Conservation (phyloP, 495 filamentous ascomycete species). For the Hypoxylon lienhwacheense region DNA sequence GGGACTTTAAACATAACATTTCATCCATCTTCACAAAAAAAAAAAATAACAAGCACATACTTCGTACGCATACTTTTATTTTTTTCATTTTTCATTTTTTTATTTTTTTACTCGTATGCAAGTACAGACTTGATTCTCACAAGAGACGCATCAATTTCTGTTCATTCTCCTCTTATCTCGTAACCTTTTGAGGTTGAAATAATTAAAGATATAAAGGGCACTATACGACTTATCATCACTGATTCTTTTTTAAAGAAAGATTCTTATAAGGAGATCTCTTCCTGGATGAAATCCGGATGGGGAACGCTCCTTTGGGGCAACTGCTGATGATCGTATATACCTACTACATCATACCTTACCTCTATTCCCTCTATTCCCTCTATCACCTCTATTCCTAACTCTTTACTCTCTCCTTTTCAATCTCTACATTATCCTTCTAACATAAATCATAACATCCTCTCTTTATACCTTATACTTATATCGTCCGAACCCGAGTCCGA, state of each 20-base stretch:
- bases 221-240: constrained; percentile 6
- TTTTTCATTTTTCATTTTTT: too few species aligned
- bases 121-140: too few species aligned
- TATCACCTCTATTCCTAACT: too few species aligned
- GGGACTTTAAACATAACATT: constrained; percentile 19
- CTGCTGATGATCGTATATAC: constrained; percentile 26
- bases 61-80: not conserved
- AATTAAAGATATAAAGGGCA: constrained; percentile 16
- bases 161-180: constrained; percentile 8
- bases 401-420: constrained; percentile 20
- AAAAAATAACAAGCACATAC: constrained; percentile 6
- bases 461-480: too few species aligned
- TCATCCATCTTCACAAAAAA: constrained; percentile 8
- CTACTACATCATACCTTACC: too few species aligned
- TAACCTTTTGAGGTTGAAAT: constrained; percentile 18
- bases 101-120: too few species aligned
- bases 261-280: constrained; percentile 27
- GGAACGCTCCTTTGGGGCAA: constrained; percentile 33
- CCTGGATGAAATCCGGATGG: constrained; percentile 36
- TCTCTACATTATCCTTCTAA: too few species aligned
- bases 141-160: too few species aligned
- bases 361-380: too few species aligned
- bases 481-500: too few species aligned
- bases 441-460: too few species aligned
- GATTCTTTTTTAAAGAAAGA: constrained; percentile 17